phyloP scores from a whole-genome alignment of 108 stramenopile species.

The Cyclotella sp. region DNA sequence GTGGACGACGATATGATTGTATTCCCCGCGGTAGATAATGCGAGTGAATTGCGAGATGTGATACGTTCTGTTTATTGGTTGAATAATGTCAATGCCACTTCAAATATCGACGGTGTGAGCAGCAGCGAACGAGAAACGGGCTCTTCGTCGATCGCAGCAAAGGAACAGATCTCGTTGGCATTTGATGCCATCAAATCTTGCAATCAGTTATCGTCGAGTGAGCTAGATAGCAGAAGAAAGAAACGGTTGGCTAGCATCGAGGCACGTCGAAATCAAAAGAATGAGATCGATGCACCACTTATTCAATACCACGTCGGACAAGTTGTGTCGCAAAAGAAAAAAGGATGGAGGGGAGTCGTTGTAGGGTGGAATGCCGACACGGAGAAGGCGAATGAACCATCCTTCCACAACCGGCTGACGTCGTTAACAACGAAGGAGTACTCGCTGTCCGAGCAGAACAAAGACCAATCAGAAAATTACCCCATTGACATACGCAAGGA shows the following conservation, averaged over 20 bases:
- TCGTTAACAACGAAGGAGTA: slow-evolving; percentile 80
- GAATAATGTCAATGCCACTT: slow-evolving; percentile 49
- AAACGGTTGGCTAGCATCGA: slow-evolving; percentile 35
- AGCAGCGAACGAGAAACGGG: slow-evolving; percentile 15
- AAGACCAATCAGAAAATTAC: not conserved
- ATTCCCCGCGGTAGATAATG: slow-evolving; percentile 59
- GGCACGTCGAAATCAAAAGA: slow-evolving; percentile 16
- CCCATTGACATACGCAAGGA: not conserved
- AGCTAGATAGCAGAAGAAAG: slow-evolving; percentile 42
- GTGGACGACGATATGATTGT: slow-evolving; percentile 55
- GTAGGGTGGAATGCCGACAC: slow-evolving; percentile 64
- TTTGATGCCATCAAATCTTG: slow-evolving; percentile 78
- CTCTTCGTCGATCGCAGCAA: slow-evolving; percentile 25
- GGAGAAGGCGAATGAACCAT: slow-evolving; percentile 6
- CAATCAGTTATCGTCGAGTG: slow-evolving; percentile 66
- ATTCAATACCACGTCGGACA: slow-evolving; percentile 76
- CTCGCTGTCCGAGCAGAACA: slow-evolving; percentile 4
- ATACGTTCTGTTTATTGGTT: slow-evolving; percentile 72
- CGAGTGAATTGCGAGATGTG: slow-evolving; percentile 55
- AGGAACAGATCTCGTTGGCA: slow-evolving; percentile 63
- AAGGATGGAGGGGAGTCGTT: slow-evolving; percentile 79
- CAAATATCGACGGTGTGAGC: not conserved
- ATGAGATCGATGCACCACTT: slow-evolving; percentile 25
- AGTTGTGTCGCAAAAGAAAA: slow-evolving; percentile 68
- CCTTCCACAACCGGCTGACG: too few relatives aligned